Percentiles rank a stretch among this genome's conserved stretches.
phyloP scores from a whole-genome alignment of 768 basidiomycete species.

The Termitomyces sp. region DNA sequence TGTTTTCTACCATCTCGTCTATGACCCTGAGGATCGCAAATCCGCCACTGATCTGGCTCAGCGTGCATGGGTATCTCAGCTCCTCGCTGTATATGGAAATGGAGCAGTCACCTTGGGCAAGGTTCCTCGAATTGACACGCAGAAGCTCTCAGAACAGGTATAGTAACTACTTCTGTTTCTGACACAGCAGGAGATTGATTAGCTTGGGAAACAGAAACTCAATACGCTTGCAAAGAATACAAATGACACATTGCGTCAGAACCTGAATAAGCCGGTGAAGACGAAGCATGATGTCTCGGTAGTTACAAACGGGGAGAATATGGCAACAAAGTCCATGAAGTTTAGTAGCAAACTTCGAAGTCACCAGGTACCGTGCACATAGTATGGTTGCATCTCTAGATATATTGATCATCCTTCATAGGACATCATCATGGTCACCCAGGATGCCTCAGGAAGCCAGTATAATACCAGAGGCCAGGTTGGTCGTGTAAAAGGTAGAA shows the following conservation, averaged over 20 bases:
- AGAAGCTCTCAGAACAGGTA: constrained; percentile 28
- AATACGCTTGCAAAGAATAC: constrained; percentile 39
- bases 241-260: constrained; percentile 38
- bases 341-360: constrained; percentile 30
- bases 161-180: constrained; percentile 5
- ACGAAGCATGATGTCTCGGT: constrained; percentile 37
- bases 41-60: constrained; percentile 29
- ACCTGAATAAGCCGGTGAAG: constrained; percentile 38
- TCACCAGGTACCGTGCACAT: constrained; percentile 26
- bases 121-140: constrained; percentile 39
- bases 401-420: background rate
- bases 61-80: constrained; percentile 47
- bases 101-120: constrained; percentile 36
- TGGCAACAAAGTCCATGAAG: constrained; percentile 25
- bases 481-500: constrained; percentile 12
- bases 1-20: constrained; percentile 31
- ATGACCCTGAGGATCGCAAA: constrained; percentile 25
- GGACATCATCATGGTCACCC: constrained; percentile 1
- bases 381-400: background rate
- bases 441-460: constrained; percentile 19
- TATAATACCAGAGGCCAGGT: constrained; percentile 32
- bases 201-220: constrained; percentile 22
- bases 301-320: constrained; percentile 15
- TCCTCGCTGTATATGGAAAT: constrained; percentile 33
- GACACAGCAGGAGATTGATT: background rate